Conservation (phyloP, 352 stramenopile genomes). For the Aphanomyces stellatus region DNA sequence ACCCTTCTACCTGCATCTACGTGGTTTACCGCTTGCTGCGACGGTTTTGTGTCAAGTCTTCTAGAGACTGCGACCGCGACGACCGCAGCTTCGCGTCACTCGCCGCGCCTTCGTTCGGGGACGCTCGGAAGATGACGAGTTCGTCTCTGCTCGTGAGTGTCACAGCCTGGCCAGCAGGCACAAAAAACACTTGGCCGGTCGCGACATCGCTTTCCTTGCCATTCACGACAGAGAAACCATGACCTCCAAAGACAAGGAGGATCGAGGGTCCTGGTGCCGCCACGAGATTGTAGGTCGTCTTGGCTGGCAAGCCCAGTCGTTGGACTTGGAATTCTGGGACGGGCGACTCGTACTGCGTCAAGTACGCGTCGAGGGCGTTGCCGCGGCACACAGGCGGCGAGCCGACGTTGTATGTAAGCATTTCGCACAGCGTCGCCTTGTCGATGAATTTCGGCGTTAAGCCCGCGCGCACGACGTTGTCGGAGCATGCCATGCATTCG, state of each 20-base stretch:
- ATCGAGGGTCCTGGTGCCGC: conserved; percentile 40
- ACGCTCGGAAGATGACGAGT: conserved; percentile 40
- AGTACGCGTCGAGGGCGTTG: conserved; percentile 41
- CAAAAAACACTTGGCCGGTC: conserved; percentile 43
- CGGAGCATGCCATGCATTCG: conserved; percentile 98
- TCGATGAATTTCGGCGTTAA: conserved; percentile 99
- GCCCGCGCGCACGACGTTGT: conserved; percentile 98
- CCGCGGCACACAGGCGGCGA: conserved; percentile 42
- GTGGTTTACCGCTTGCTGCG: too few relatives aligned
- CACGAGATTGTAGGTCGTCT: conserved; percentile 30
- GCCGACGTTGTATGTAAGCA: conserved; percentile 94
- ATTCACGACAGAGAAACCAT: neutral
- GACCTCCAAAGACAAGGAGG: conserved; percentile 38
- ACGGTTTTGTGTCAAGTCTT: too few relatives aligned
- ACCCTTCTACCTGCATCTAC: too few relatives aligned
- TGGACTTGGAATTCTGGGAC: conserved; percentile 90
- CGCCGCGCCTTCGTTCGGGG: conserved; percentile 43
- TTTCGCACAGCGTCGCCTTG: conserved; percentile 93
- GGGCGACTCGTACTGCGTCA: conserved; percentile 83
- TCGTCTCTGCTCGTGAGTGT: conserved; percentile 29
- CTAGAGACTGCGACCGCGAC: too few relatives aligned
- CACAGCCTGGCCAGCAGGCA: conserved; percentile 37
- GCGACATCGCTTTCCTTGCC: neutral
- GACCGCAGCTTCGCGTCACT: too few relatives aligned
- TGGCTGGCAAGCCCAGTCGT: conserved; percentile 33